Base-by-base conservation (phyloP, 116 monocot genomes). In the Cymodocea nodosa region DNA sequence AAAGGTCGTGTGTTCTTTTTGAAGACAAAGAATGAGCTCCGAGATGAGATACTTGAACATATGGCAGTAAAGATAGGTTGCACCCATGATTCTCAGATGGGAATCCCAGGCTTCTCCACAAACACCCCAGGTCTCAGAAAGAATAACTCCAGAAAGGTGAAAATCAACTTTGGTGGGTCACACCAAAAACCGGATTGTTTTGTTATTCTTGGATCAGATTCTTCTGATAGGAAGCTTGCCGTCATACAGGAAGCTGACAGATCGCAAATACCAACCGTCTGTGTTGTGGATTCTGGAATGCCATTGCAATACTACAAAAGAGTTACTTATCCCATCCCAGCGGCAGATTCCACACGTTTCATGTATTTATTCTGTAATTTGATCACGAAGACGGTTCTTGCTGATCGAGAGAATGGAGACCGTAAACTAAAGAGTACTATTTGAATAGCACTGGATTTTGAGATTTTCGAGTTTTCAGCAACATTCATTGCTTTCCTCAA, bases 171-270 rank as follows among this genome's bases (percentile, higher is more conserved):
- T 6, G 56, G 40, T 8, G 68, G 68, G 37, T 44, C 52, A 0
- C 67, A 67, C 18, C 67, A 67, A 51, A 68, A 68, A 23, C 68
- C 68, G 4, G 68, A 68, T 52, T 68, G 68, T 23, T 68, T 18
- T 57, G 68, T 68, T 11, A 57, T 68, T 44, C 17, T 68, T 14
- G 68, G 68, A 2, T 56, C 57, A 3, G 68, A 55, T 23, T 68
- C 68, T 7, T 56, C 56, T 8, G 68, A 68, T 18, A 68, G 68
- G 68, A 57, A 56, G 14, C 55, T 56, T 22, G 68, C 68, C 2
- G 68, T 68, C 22, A 57, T 68, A 39, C 56, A 68, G 35, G 68
- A 68, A 51, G 68, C 68, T 6, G 55, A 57, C 17, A n/a, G 68
- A 0, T 68, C 56, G 11, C 68, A 68, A n/a, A 68, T 68, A 37